A percentile compares a stretch with the other conserved stretches of the same genome.
phyloP scores from a whole-genome alignment of 2,329 filamentous ascomycete genomes.

The Leptographium lundbergii region DNA sequence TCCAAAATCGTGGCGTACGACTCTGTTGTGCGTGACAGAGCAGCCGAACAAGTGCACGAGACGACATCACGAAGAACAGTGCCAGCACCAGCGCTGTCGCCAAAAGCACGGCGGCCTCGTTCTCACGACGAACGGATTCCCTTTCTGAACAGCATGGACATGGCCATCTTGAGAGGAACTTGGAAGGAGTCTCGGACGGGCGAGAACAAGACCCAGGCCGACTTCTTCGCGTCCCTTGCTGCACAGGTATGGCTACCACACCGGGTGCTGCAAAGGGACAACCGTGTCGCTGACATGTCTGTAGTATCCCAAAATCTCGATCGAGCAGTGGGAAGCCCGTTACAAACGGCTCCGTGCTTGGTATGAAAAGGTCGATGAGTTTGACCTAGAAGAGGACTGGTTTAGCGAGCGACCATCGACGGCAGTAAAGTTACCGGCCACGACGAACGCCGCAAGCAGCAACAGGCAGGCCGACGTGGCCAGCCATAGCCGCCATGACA shows the following conservation, averaged over 20 bases:
- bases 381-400: not conserved
- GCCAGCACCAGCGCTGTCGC: not conserved
- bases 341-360: not conserved
- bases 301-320: not conserved
- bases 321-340: not conserved
- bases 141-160: not conserved
- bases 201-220: not conserved
- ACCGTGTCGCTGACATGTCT: not conserved
- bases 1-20: not conserved
- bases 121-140: not conserved
- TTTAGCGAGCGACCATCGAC: not conserved
- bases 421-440: not conserved
- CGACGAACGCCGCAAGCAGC: not conserved
- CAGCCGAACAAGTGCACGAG: not conserved
- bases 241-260: not conserved
- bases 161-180: not conserved
- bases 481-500: not conserved
- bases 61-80: not conserved
- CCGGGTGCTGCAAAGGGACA: too few relatives aligned
- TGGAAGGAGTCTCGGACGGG: not conserved
- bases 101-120: not conserved
- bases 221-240: not conserved
- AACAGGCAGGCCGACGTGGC: not conserved
- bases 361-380: not conserved
- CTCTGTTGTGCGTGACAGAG: not conserved